Base-by-base conservation (phyloP, 2,329 filamentous ascomycete species). In the Sarocladiaceae sp. region DNA sequence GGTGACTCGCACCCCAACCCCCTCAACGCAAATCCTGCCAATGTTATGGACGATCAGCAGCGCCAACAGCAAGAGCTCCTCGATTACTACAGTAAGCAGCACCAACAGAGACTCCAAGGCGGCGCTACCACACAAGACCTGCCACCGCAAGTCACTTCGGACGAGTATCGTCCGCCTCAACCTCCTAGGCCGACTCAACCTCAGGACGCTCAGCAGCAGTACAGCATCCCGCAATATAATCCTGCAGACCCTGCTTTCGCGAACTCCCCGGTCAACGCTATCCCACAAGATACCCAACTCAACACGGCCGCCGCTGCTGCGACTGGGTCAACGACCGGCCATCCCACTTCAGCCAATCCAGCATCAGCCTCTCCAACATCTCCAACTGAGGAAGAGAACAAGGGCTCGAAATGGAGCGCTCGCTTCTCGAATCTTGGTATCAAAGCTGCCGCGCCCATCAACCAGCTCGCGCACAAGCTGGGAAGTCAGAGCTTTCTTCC, bases 401-500 rank as follows among this genome's bases (percentile, higher is more conserved):
- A 36, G 29, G 20, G 55, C 33, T 46, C 52, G 3, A 53, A 57
- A 4, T 68, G 66, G 66, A 55, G 61, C 26, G 63, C 65, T 31
- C 58, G 59, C 20, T 63, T 69, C 51, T 62, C 62, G 18, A 59
- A 60, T 25, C 60, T 69, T 17, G 62, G 65, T 59, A 60, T 67
- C 31, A 75, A 77, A 62, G 76, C 75, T 4, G 87, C 87, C 5
- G 82, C 79, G 0, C 90, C 90, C 2, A 84, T 96, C 63, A 96
- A 96, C 65, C 83, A 79, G 54, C 68, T 96, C 20, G 89, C 86
- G 15, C 90, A 95, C 70, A 90, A 87, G 69, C 75, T 96, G 33
- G 90, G 90, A n/a, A 71, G 71, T 46, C 90, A 96, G 68, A 87
- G 88, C 20, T 96, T 96, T 69, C 87, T 92, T 80, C 91, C 91